Evolutionary conservation across 441 rosid genomes (phyloP).

Genomic region (Hypseocharis bilobata): DNA sequence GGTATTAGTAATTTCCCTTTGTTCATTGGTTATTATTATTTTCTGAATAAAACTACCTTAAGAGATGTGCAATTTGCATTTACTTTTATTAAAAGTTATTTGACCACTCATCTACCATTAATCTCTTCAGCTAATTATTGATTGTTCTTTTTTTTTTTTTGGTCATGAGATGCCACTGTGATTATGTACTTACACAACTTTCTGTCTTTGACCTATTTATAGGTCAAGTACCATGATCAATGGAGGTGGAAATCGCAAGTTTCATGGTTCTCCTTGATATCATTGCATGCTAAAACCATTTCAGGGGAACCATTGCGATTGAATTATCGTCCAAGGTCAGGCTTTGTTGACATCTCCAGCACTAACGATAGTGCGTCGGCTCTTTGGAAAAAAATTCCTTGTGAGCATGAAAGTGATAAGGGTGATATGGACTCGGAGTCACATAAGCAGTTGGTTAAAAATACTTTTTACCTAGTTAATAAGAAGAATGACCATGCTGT

Average conservation of each 20-base stretch:
- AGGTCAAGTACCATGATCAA: constrained; percentile 70
- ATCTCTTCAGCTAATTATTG: constrained; percentile 1
- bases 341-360: constrained; percentile 63
- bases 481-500: constrained; percentile 74
- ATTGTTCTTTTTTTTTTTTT: constrained; percentile 3
- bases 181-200: constrained; percentile 12
- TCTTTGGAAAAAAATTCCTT: constrained; percentile 55
- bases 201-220: constrained; percentile 23
- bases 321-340: constrained; percentile 55
- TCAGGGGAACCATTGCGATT: constrained; percentile 66
- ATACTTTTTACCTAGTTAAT: constrained; percentile 66
- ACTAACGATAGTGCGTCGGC: constrained; percentile 43
- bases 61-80: neutral
- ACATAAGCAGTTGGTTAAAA: constrained; percentile 47
- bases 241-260: constrained; percentile 61
- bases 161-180: constrained; percentile 9
- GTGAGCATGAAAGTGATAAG: constrained; percentile 45
- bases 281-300: constrained; percentile 61
- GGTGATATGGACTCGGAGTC: constrained; percentile 60
- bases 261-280: constrained; percentile 78
- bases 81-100: neutral
- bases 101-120: neutral
- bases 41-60: neutral
- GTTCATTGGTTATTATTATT: neutral
- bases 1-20: neutral